Evolutionary conservation across 2,329 filamentous ascomycete genomes (phyloP).

Genomic region (Fonsecaea erecta): DNA sequence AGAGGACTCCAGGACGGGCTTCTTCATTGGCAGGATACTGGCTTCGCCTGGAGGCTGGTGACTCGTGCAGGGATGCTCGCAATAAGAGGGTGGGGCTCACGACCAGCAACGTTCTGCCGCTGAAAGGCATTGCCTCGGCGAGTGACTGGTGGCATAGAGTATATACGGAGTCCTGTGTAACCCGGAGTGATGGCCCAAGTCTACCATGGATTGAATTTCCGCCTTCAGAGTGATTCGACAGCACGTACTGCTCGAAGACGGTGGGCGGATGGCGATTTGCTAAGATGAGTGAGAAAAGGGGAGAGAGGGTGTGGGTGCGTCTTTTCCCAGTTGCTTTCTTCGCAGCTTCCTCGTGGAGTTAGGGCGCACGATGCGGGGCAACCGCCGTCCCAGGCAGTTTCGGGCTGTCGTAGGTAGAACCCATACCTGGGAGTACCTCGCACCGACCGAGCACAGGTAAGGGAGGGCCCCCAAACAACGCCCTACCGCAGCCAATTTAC

Average conservation of each 20-base stretch:
- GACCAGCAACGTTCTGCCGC: constrained; percentile 8
- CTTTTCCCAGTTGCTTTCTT: neutral
- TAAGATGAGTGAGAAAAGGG: neutral
- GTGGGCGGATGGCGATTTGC: neutral
- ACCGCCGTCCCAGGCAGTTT: neutral
- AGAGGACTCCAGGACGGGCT: neutral
- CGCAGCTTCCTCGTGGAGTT: constrained; percentile 16
- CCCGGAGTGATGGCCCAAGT: neutral
- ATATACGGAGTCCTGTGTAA: neutral
- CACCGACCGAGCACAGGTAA: neutral
- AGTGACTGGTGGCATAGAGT: neutral
- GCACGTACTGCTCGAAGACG: neutral
- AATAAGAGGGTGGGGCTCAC: constrained; percentile 1
- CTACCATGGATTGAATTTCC: neutral
- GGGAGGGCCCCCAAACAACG: neutral
- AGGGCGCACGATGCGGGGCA: constrained; percentile 9
- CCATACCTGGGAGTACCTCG: neutral
- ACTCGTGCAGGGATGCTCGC: constrained; percentile 9
- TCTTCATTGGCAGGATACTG: constrained; percentile 7
- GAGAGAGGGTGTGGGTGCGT: neutral
- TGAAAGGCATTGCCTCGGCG: neutral
- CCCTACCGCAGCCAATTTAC: neutral
- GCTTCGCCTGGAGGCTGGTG: constrained; percentile 4
- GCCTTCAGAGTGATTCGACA: neutral
- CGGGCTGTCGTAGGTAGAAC: neutral